phyloP scores from a whole-genome alignment of 768 basidiomycete species.

The Leccinum variicolor region DNA sequence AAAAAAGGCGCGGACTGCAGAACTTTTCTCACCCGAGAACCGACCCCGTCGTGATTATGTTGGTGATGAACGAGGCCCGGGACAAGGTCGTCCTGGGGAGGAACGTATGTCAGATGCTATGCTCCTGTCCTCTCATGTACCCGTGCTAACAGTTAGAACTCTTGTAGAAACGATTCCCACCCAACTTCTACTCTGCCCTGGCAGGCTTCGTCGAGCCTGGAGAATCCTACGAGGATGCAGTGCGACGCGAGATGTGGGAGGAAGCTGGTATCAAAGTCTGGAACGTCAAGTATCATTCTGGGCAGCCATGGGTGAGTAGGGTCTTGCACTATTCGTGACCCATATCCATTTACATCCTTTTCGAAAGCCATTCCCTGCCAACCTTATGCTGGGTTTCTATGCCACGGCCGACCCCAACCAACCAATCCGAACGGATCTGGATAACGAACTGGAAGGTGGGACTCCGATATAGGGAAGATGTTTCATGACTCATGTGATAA shows the following conservation, averaged over 20 bases:
- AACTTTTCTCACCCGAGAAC: conserved; percentile 84
- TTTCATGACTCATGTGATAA: neutral
- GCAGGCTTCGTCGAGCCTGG: conserved; percentile 95
- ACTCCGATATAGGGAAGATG: neutral
- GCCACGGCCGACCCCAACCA: conserved; percentile 71
- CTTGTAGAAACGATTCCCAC: conserved; percentile 59
- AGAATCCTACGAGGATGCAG: conserved; percentile 92
- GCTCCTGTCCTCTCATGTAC: neutral
- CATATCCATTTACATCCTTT: neutral
- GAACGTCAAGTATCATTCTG: conserved; percentile 81
- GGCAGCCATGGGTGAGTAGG: conserved; percentile 76
- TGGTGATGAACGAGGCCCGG: conserved; percentile 72
- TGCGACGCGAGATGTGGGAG: conserved; percentile 91
- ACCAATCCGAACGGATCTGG: conserved; percentile 79
- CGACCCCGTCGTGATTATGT: conserved; percentile 90
- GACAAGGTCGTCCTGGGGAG: conserved; percentile 87
- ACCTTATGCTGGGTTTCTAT: conserved; percentile 88
- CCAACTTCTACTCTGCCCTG: conserved; percentile 79
- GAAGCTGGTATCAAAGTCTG: conserved; percentile 90
- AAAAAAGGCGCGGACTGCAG: conserved; percentile 71
- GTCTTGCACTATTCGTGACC: neutral
- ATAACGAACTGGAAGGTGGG: conserved; percentile 90
- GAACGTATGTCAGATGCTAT: conserved; percentile 49
- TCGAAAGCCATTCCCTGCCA: conserved; percentile 82
- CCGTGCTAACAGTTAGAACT: neutral